These are phyloP conservation scores for Jaltomata sinuosa DNA, from an alignment of 257 asterid genomes.

Conservation along the genomic window DNA sequence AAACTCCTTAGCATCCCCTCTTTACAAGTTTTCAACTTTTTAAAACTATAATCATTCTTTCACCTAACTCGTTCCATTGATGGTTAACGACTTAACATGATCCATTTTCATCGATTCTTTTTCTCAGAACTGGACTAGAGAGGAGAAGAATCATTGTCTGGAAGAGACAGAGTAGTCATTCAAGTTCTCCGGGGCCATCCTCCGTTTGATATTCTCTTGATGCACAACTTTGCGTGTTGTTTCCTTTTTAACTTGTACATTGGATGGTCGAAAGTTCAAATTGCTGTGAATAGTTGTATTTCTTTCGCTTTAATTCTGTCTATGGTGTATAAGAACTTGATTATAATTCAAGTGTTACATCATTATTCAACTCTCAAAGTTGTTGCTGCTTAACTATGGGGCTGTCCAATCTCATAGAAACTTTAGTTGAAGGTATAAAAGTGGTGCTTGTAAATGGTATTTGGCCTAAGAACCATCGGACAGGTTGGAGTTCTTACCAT, in stretches of 20 bases:
- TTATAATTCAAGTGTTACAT: neutral
- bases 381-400: neutral
- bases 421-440: neutral
- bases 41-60: neutral
- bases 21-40: neutral
- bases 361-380: neutral
- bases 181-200: constrained; percentile 74
- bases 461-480: neutral
- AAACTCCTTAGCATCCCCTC: constrained; percentile 3
- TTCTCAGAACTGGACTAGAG: constrained; percentile 71
- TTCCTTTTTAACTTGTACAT: neutral
- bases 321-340: neutral
- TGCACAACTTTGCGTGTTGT: neutral
- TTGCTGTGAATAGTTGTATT: neutral
- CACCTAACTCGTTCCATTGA: neutral
- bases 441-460: neutral
- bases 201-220: constrained; percentile 67
- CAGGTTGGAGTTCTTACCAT: neutral
- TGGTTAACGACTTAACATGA: neutral
- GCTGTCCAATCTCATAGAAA: neutral
- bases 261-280: constrained; percentile 5
- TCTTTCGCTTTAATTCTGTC: neutral
- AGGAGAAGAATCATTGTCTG: constrained; percentile 80
- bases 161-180: constrained; percentile 97
- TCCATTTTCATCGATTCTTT: neutral